phyloP scores from a whole-genome alignment of 345 rosid species.

The Bruguiera gymnorhiza region DNA sequence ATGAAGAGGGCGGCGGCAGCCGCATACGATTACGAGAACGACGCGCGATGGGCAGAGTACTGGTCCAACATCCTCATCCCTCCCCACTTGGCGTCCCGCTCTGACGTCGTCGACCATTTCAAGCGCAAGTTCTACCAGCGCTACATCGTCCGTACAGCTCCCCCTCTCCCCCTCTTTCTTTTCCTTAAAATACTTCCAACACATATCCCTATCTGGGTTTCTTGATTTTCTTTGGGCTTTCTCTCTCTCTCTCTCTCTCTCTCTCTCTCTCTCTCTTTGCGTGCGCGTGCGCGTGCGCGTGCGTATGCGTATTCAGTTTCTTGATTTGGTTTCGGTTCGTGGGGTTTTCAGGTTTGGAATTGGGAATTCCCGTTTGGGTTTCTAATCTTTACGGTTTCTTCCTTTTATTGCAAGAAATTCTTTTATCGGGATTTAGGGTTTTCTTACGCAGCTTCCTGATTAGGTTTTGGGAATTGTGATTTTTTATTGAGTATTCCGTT shows the following conservation, averaged over 20 bases:
- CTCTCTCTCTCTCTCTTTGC: background rate
- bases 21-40: conserved; percentile 84
- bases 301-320: too few species aligned
- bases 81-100: conserved; percentile 81
- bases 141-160: conserved; percentile 45
- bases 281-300: too few species aligned
- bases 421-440: background rate
- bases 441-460: background rate
- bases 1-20: conserved; percentile 77
- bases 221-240: too few species aligned
- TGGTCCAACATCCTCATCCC: conserved; percentile 94
- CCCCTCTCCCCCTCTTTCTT: background rate
- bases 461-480: background rate
- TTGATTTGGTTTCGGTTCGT: background rate
- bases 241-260: background rate
- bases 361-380: background rate
- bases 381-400: background rate
- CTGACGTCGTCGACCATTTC: conserved; percentile 81
- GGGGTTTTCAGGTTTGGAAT: background rate
- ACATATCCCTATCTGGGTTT: background rate
- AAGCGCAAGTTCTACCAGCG: conserved; percentile 99
- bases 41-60: conserved; percentile 82
- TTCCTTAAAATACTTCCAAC: background rate
- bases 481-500: background rate
- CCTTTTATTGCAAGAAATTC: background rate